A percentile compares a stretch with the other conserved stretches of the same genome.
phyloP scores from a whole-genome alignment of 1,284 basidiomycete genomes.

The Neotropicomus parvogracilis region DNA sequence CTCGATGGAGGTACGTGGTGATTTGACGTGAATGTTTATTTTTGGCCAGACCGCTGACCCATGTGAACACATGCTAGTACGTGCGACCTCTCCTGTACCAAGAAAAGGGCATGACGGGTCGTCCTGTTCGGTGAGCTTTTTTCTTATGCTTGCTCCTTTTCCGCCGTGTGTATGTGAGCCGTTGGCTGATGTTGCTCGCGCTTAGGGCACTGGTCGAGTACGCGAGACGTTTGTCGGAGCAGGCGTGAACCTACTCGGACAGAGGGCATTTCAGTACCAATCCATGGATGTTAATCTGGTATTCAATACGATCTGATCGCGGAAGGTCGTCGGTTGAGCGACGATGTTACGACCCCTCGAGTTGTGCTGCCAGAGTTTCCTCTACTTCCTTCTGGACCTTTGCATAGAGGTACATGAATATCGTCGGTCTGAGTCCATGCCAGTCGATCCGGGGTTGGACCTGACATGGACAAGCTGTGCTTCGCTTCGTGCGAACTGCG shows the following conservation, averaged over 20 bases:
- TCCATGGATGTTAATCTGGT: not conserved
- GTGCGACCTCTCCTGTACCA: conserved; percentile 60
- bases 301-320: too few species aligned
- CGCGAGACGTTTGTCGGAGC: conserved; percentile 24
- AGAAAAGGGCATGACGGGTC: conserved; percentile 77
- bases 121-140: conserved; percentile 53
- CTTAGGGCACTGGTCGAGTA: conserved; percentile 28
- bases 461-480: too few species aligned
- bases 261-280: not conserved
- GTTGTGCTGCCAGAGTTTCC: too few species aligned
- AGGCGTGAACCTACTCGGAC: conserved; percentile 10
- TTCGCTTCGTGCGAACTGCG: too few species aligned
- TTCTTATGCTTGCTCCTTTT: not conserved
- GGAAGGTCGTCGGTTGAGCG: not conserved
- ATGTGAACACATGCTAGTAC: conserved; percentile 34
- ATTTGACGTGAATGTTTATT: not conserved
- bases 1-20: conserved; percentile 58
- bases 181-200: conserved; percentile 1
- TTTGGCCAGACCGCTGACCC: not conserved
- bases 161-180: too few species aligned
- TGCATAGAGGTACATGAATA: too few species aligned
- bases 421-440: too few species aligned
- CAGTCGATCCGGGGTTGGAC: too few species aligned
- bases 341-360: not conserved
- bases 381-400: too few species aligned